phyloP scores from a whole-genome alignment of 2,329 filamentous ascomycete species.

The Botrytis squamosa region DNA sequence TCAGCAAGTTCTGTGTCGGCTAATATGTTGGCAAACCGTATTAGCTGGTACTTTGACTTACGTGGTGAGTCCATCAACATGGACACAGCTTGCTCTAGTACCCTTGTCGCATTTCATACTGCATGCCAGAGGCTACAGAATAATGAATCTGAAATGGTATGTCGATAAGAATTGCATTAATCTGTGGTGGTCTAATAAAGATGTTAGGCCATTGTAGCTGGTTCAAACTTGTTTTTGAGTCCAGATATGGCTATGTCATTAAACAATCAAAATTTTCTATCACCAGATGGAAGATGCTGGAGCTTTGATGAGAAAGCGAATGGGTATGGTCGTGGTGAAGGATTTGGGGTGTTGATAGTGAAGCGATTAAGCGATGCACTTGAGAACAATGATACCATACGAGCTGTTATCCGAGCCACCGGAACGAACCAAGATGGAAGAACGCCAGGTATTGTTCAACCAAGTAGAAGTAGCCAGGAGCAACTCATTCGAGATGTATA shows the following conservation, averaged over 20 bases:
- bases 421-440: constrained; percentile 50
- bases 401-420: constrained; percentile 9
- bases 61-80: constrained; percentile 44
- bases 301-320: constrained; percentile 57
- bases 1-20: constrained; percentile 34
- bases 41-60: constrained; percentile 51
- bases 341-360: constrained; percentile 55
- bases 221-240: constrained; percentile 24
- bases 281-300: constrained; percentile 39
- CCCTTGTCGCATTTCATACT: constrained; percentile 39
- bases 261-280: constrained; percentile 32
- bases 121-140: constrained; percentile 42
- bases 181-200: neutral
- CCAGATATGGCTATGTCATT: constrained; percentile 49
- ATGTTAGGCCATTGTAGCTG: neutral
- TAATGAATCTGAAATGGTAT: constrained; percentile 44
- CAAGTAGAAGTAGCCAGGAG: constrained; percentile 47
- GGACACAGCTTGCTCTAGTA: constrained; percentile 47
- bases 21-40: constrained; percentile 51
- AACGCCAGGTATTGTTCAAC: constrained; percentile 55
- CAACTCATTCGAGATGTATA: constrained; percentile 48
- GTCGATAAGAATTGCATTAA: constrained; percentile 32
- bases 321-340: constrained; percentile 64
- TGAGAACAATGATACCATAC: constrained; percentile 26
- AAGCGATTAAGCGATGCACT: constrained; percentile 59